Evolutionary conservation across 148 eudicot species (phyloP).

Genomic region (Vaccinium vitisidaea): DNA sequence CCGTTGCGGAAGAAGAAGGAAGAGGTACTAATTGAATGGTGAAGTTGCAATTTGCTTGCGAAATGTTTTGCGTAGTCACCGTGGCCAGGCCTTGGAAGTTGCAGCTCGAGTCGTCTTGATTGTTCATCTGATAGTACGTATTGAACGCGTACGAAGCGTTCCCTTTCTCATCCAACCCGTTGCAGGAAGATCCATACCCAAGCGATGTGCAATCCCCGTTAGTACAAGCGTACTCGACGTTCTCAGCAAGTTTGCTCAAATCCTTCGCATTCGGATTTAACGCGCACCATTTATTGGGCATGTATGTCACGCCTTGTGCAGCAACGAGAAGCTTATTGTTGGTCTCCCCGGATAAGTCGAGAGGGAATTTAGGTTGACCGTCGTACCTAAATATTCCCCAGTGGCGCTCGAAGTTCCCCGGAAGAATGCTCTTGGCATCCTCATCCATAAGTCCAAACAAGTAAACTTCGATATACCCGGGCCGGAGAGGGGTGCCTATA

Average conservation of each 20-base stretch:
- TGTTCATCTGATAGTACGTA: conserved; percentile 65
- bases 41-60: conserved; percentile 72
- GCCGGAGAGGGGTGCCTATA: conserved; percentile 78
- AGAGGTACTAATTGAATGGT: conserved; percentile 56
- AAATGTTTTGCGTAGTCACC: conserved; percentile 54
- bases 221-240: conserved; percentile 61
- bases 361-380: conserved; percentile 76
- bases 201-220: conserved; percentile 78
- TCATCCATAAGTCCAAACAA: conserved; percentile 80
- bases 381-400: conserved; percentile 93
- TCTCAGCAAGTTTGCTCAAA: conserved; percentile 52
- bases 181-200: conserved; percentile 76
- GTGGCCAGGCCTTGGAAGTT: conserved; percentile 66
- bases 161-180: conserved; percentile 54
- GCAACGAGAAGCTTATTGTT: conserved; percentile 43
- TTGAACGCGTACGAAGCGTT: conserved; percentile 84
- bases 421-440: conserved; percentile 71
- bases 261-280: conserved; percentile 61
- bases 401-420: conserved; percentile 83
- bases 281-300: conserved; percentile 61
- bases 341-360: conserved; percentile 51
- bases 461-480: conserved; percentile 75
- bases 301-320: conserved; percentile 62
- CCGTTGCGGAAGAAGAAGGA: background rate
- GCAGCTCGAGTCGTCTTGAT: conserved; percentile 53